phyloP scores from a whole-genome alignment of 306 rosid genomes.

The Delonix regia region DNA sequence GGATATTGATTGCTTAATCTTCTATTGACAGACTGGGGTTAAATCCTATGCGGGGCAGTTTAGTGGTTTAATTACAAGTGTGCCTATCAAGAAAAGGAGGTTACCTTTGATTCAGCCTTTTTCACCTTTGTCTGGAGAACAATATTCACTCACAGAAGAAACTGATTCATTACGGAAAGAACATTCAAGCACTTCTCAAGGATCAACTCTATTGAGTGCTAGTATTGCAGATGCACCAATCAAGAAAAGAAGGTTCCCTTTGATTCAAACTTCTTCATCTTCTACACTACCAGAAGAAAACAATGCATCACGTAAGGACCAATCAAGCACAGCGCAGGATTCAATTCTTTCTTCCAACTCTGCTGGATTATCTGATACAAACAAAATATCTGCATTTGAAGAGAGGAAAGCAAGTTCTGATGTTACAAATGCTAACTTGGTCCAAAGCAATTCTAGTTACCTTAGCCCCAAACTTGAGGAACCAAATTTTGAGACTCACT shows the following conservation, averaged over 20 bases:
- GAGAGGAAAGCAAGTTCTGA: slow-evolving; percentile 50
- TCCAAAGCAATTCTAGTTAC: slow-evolving; percentile 38
- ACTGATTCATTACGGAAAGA: slow-evolving; percentile 50
- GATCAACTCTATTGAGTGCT: slow-evolving; percentile 50
- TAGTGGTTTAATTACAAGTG: slow-evolving; percentile 84
- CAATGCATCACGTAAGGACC: slow-evolving; percentile 39
- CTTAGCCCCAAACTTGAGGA: slow-evolving; percentile 6
- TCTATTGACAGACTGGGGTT: slow-evolving; percentile 86
- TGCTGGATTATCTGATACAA: slow-evolving; percentile 49
- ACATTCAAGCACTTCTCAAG: slow-evolving; percentile 54
- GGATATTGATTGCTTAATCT: slow-evolving; percentile 73
- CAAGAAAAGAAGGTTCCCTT: slow-evolving; percentile 57
- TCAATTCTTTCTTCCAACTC: slow-evolving; percentile 52
- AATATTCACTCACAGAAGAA: slow-evolving; percentile 43
- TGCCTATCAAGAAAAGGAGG: slow-evolving; percentile 96
- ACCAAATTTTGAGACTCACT: neutral
- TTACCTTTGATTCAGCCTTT: slow-evolving; percentile 58
- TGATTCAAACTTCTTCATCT: slow-evolving; percentile 39
- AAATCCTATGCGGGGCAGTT: slow-evolving; percentile 63
- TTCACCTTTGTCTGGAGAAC: slow-evolving; percentile 68
- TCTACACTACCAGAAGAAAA: slow-evolving; percentile 33
- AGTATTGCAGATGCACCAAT: slow-evolving; percentile 58
- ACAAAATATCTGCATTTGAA: slow-evolving; percentile 46
- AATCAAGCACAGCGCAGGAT: slow-evolving; percentile 53
- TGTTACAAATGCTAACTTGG: slow-evolving; percentile 36